Conservation (phyloP, 2,329 filamentous ascomycete genomes). For the Ceratocystis eucalypticola region DNA sequence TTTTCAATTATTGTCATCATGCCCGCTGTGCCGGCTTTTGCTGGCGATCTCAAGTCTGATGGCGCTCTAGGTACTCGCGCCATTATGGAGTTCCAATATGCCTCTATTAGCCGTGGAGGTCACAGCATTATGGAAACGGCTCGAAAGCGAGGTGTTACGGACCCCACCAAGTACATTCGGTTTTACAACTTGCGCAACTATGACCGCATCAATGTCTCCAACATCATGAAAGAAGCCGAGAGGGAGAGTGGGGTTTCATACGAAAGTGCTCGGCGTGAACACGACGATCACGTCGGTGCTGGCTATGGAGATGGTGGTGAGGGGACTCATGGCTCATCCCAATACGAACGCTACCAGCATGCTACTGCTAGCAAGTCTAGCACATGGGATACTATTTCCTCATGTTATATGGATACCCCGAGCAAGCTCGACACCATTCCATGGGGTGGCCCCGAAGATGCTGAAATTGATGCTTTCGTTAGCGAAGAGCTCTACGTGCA, state of each 20-base stretch:
- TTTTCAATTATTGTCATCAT: slow-evolving; percentile 69
- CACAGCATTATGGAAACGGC: slow-evolving; percentile 65
- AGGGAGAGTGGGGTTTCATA: slow-evolving; percentile 52
- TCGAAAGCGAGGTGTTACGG: slow-evolving; percentile 50
- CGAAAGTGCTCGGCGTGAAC: slow-evolving; percentile 49
- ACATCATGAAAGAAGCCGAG: slow-evolving; percentile 47
- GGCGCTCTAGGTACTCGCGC: slow-evolving; percentile 63
- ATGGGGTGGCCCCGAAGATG: slow-evolving; percentile 42
- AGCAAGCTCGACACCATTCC: slow-evolving; percentile 48
- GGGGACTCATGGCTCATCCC: slow-evolving; percentile 28
- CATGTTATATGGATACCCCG: slow-evolving; percentile 72
- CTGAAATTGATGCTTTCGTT: slow-evolving; percentile 47
- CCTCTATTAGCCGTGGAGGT: slow-evolving; percentile 63
- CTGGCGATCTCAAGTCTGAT: slow-evolving; percentile 62
- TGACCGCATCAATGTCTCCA: slow-evolving; percentile 63
- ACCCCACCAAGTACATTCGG: slow-evolving; percentile 60
- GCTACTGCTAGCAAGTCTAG: slow-evolving; percentile 31
- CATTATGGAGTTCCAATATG: slow-evolving; percentile 82
- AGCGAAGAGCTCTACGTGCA: slow-evolving; percentile 50
- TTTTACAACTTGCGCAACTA: slow-evolving; percentile 81
- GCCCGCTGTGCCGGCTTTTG: slow-evolving; percentile 68
- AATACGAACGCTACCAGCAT: slow-evolving; percentile 60
- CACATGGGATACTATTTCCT: slow-evolving; percentile 57
- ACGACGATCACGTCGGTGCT: slow-evolving; percentile 43
- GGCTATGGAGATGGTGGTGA: slow-evolving; percentile 30